Conservation (phyloP, 805 yeast genomes). For the Candida montana region DNA sequence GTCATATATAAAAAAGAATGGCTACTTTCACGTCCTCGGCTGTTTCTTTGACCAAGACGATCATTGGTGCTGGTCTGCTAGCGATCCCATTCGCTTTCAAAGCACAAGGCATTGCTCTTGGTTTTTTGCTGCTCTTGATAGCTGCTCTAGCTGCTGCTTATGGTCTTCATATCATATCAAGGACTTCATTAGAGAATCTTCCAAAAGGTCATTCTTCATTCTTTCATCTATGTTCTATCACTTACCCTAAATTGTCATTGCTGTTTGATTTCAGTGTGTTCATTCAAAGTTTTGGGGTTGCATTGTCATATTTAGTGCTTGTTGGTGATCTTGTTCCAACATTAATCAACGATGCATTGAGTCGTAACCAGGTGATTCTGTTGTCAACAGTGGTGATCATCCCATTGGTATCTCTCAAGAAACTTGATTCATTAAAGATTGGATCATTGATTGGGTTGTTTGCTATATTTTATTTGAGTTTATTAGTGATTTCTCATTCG, state of each 20-base stretch:
- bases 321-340: conserved; percentile 75
- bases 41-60: conserved; percentile 67
- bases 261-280: conserved; percentile 73
- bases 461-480: conserved; percentile 58
- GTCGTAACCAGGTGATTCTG: conserved; percentile 38
- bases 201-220: conserved; percentile 49
- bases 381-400: conserved; percentile 45
- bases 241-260: conserved; percentile 65
- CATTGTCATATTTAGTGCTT: conserved; percentile 63
- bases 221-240: conserved; percentile 62
- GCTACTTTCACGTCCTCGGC: conserved; percentile 44
- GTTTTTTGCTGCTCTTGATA: conserved; percentile 46
- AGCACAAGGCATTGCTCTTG: conserved; percentile 60
- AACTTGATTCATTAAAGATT: conserved; percentile 62
- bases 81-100: conserved; percentile 72
- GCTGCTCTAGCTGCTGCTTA: conserved; percentile 65
- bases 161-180: conserved; percentile 61
- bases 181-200: conserved; percentile 39
- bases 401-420: conserved; percentile 61
- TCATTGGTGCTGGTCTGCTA: conserved; percentile 74
- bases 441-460: conserved; percentile 65
- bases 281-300: conserved; percentile 76
- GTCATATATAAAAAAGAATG: too few relatives aligned
- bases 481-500: conserved; percentile 50
- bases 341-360: conserved; percentile 38